A percentile compares a stretch with the other conserved stretches of the same genome.
These are phyloP conservation scores for Sphaceloma murrayae DNA, from an alignment of 2,329 filamentous ascomycete species.

Conservation along the genomic window DNA sequence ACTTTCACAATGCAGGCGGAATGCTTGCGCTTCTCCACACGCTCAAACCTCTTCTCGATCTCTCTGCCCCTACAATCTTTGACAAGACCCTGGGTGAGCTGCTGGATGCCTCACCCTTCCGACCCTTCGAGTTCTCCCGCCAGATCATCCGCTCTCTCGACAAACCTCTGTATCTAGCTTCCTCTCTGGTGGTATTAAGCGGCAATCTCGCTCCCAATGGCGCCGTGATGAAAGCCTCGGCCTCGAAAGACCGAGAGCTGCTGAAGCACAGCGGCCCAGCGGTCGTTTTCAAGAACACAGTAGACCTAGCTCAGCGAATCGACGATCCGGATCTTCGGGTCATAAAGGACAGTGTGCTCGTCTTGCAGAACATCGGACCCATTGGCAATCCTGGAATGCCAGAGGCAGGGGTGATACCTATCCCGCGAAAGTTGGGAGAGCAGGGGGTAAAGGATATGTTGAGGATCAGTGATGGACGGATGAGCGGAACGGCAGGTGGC, in stretches of 20 bases:
- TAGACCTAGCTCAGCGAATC: slow-evolving; percentile 38
- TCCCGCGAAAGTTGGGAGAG: slow-evolving; percentile 40
- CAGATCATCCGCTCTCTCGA: slow-evolving; percentile 38
- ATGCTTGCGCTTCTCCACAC: slow-evolving; percentile 42
- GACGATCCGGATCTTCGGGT: slow-evolving; percentile 39
- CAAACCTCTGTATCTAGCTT: slow-evolving; percentile 37
- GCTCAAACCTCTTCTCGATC: slow-evolving; percentile 38
- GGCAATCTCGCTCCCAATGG: slow-evolving; percentile 43
- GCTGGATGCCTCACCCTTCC: slow-evolving; percentile 36
- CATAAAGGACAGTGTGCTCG: slow-evolving; percentile 37
- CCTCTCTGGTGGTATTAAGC: slow-evolving; percentile 38
- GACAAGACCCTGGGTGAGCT: slow-evolving; percentile 41
- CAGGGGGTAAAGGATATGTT: slow-evolving; percentile 46
- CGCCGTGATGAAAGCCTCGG: slow-evolving; percentile 43
- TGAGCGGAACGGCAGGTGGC: slow-evolving; percentile 48
- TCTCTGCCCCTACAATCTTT: slow-evolving; percentile 38
- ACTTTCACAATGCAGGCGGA: slow-evolving; percentile 46
- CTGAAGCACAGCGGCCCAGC: slow-evolving; percentile 38
- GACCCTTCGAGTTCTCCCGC: slow-evolving; percentile 33
- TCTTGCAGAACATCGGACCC: slow-evolving; percentile 42
- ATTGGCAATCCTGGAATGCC: slow-evolving; percentile 46
- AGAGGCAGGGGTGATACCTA: slow-evolving; percentile 43
- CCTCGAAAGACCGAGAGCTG: slow-evolving; percentile 39
- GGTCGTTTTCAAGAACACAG: slow-evolving; percentile 41
- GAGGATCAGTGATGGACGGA: slow-evolving; percentile 45